Evolutionary conservation across 495 filamentous ascomycete species (phyloP).

Genomic region (Schizothecium vesticola): DNA sequence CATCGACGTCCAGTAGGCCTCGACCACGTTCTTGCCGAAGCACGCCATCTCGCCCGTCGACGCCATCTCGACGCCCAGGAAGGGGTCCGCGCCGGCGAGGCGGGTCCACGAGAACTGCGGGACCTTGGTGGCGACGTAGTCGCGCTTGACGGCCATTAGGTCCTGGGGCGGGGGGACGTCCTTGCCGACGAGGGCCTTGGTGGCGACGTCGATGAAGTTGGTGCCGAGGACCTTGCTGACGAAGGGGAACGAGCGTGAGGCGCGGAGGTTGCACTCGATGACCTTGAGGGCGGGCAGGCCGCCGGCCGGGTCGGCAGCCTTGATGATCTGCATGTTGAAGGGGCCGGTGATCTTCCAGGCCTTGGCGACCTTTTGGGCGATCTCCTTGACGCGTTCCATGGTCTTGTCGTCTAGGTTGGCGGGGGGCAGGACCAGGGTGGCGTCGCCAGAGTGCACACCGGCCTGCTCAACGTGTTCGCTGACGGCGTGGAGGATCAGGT

Average conservation of each 20-base stretch:
- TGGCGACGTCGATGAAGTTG: constrained; percentile 97
- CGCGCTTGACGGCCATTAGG: constrained; percentile 78
- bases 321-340: constrained; percentile 99
- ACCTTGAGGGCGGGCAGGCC: constrained; percentile 79
- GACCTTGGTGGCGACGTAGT: constrained; percentile 95
- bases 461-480: constrained; percentile 97
- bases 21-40: constrained; percentile 90
- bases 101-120: constrained; percentile 98
- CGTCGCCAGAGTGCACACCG: constrained; percentile 96
- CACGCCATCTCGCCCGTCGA: constrained; percentile 97
- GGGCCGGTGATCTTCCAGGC: constrained; percentile 96
- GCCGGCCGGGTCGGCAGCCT: constrained; percentile 67
- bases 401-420: constrained; percentile 65
- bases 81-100: constrained; percentile 95
- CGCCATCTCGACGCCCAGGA: constrained; percentile 96
- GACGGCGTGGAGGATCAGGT: constrained; percentile 86
- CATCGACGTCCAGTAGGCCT: constrained; percentile 94
- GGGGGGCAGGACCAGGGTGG: constrained; percentile 91
- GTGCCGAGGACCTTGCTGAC: constrained; percentile 92
- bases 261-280: constrained; percentile 94
- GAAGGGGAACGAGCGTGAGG: constrained; percentile 96
- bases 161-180: constrained; percentile 83
- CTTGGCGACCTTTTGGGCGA: constrained; percentile 92
- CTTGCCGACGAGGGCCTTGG: constrained; percentile 83
- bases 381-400: constrained; percentile 84